These are phyloP conservation scores for Helianthus annuus DNA, from an alignment of 129 eudicot genomes.

Conservation along the genomic window DNA sequence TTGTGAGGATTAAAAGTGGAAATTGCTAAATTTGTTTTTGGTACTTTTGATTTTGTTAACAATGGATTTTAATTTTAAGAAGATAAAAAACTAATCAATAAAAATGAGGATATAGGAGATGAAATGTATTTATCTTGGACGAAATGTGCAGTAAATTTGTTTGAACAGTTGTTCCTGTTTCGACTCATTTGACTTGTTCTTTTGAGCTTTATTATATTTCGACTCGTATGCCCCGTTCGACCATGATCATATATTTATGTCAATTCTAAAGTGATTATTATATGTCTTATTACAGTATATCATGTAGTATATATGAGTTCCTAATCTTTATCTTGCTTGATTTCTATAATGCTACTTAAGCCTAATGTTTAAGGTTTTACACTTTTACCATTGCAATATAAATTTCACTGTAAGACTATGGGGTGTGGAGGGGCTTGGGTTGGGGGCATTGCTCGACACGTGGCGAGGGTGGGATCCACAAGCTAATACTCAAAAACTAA, in stretches of 20 bases:
- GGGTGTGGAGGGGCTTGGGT: too few species aligned
- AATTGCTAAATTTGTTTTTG: slow-evolving; percentile 10
- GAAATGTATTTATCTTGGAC: slow-evolving; percentile 8
- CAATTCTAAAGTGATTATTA: too few species aligned
- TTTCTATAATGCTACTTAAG: too few species aligned
- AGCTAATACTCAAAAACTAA: too few species aligned
- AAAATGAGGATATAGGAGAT: not conserved
- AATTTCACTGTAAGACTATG: too few species aligned
- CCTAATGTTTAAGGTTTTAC: too few species aligned
- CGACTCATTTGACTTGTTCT: not conserved
- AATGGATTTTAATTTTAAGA: not conserved
- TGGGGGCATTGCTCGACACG: too few species aligned
- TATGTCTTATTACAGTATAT: too few species aligned
- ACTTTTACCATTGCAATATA: too few species aligned
- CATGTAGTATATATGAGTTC: too few species aligned
- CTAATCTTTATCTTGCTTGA: too few species aligned
- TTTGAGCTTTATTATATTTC: not conserved
- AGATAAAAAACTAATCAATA: not conserved
- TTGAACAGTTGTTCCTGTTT: not conserved
- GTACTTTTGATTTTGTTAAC: not conserved
- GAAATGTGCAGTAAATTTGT: not conserved
- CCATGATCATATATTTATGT: not conserved
- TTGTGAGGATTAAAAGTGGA: slow-evolving; percentile 24
- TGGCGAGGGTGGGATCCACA: too few species aligned
- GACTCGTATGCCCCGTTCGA: not conserved